These are phyloP conservation scores for Ensete ventricosum DNA, from an alignment of 176 grass and related monocot species.

Conservation along the genomic window DNA sequence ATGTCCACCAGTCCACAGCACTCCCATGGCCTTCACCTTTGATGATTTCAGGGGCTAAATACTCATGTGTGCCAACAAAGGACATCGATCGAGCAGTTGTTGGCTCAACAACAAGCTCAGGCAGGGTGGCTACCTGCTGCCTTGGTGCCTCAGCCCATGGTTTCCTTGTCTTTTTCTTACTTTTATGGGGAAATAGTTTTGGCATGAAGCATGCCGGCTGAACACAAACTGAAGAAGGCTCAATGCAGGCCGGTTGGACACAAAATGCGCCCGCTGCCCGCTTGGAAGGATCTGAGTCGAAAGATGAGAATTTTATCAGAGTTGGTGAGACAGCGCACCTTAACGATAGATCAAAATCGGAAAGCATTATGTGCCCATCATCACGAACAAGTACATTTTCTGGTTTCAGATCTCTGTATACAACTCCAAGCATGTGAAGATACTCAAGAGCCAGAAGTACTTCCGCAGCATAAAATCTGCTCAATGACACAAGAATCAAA, in stretches of 20 bases:
- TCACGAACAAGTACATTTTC: slow-evolving; percentile 91
- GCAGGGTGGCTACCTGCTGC: slow-evolving; percentile 33
- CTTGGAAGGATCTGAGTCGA: slow-evolving; percentile 42
- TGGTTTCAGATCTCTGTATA: slow-evolving; percentile 89
- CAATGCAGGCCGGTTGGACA: slow-evolving; percentile 78
- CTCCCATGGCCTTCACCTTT: slow-evolving; percentile 95
- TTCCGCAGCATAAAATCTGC: slow-evolving; percentile 96
- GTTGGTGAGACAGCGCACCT: slow-evolving; percentile 77
- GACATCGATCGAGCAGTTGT: slow-evolving; percentile 86
- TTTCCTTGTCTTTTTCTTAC: slow-evolving; percentile 68
- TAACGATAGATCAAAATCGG: slow-evolving; percentile 87
- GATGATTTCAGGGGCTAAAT: slow-evolving; percentile 88
- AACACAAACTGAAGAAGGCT: slow-evolving; percentile 70
- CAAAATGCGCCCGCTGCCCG: slow-evolving; percentile 50
- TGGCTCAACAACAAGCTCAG: slow-evolving; percentile 74
- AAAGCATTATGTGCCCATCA: slow-evolving; percentile 98
- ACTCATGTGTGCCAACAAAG: slow-evolving; percentile 89
- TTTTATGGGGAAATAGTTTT: slow-evolving; percentile 53
- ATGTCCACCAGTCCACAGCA: slow-evolving; percentile 97
- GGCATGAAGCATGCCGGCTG: slow-evolving; percentile 80
- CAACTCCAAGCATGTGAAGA: slow-evolving; percentile 90
- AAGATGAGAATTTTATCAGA: slow-evolving; percentile 55
- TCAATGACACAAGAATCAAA: background rate
- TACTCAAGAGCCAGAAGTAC: slow-evolving; percentile 84
- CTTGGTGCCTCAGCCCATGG: slow-evolving; percentile 33